Evolutionary conservation across 2,329 filamentous ascomycete genomes (phyloP).

Genomic region (Penicillium sp.): DNA sequence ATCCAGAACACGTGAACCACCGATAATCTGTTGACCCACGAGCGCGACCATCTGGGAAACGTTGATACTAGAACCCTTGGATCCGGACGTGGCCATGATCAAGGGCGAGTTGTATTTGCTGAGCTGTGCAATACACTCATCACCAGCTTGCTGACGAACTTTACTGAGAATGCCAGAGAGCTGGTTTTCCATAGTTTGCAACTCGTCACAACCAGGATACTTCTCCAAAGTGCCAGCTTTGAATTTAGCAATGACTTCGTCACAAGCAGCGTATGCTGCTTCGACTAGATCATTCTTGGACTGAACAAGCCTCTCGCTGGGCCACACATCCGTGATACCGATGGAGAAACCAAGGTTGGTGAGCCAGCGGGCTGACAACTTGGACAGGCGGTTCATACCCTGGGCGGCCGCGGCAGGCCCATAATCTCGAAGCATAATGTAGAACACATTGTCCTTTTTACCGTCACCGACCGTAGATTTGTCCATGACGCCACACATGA

Average conservation of each 20-base stretch:
- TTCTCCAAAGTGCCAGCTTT: slow-evolving; percentile 80
- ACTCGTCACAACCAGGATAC: slow-evolving; percentile 83
- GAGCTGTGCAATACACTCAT: slow-evolving; percentile 84
- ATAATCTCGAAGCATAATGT: slow-evolving; percentile 92
- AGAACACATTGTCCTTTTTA: slow-evolving; percentile 98
- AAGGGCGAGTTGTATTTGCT: slow-evolving; percentile 90
- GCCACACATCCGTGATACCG: slow-evolving; percentile 91
- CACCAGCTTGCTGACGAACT: slow-evolving; percentile 86
- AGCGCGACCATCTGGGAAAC: slow-evolving; percentile 98
- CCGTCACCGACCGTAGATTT: slow-evolving; percentile 95
- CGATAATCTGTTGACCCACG: slow-evolving; percentile 97
- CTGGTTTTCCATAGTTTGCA: slow-evolving; percentile 85
- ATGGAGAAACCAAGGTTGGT: slow-evolving; percentile 94
- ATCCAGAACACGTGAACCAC: slow-evolving; percentile 85
- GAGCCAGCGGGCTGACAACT: slow-evolving; percentile 82
- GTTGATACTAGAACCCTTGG: slow-evolving; percentile 96
- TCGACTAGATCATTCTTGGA: slow-evolving; percentile 76
- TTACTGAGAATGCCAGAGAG: slow-evolving; percentile 90
- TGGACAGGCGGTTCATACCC: slow-evolving; percentile 92
- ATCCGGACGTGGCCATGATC: slow-evolving; percentile 96
- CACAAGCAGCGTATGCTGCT: slow-evolving; percentile 75
- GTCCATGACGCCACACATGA: slow-evolving; percentile 98
- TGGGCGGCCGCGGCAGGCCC: slow-evolving; percentile 83
- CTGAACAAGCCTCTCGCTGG: slow-evolving; percentile 66
- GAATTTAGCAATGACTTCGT: slow-evolving; percentile 78